A percentile compares a stretch with the other conserved stretches of the same genome.
These are phyloP conservation scores for Macrolepiota albuminosa DNA, from an alignment of 768 basidiomycete genomes.

Conservation along the genomic window DNA sequence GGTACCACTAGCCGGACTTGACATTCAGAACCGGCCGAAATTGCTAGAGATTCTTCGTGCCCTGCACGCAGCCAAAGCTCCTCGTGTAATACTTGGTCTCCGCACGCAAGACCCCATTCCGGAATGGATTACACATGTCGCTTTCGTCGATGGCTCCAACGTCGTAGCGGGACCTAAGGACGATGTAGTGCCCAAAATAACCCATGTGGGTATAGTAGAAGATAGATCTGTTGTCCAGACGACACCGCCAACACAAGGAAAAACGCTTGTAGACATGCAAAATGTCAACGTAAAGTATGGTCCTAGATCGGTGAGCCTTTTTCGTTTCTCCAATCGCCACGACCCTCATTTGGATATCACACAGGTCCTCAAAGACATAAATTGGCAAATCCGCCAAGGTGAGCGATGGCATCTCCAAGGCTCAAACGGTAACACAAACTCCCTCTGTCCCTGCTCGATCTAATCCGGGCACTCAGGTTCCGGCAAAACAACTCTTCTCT, in stretches of 20 bases:
- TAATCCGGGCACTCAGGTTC: constrained; percentile 49
- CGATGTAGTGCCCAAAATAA: constrained; percentile 28
- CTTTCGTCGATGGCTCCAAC: constrained; percentile 41
- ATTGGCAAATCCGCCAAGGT: constrained; percentile 79
- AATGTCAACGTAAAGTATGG: constrained; percentile 72
- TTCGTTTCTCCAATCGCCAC: neutral
- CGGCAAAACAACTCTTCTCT: constrained; percentile 91
- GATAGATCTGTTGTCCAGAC: neutral
- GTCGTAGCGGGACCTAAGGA: constrained; percentile 50
- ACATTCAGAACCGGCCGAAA: constrained; percentile 51
- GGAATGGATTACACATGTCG: constrained; percentile 68
- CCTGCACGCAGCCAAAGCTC: constrained; percentile 17
- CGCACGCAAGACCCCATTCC: constrained; percentile 71
- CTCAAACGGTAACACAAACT: constrained; percentile 58
- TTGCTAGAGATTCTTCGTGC: constrained; percentile 40
- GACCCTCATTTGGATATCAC: neutral
- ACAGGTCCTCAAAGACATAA: constrained; percentile 71
- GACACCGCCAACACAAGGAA: neutral
- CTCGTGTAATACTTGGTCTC: constrained; percentile 34
- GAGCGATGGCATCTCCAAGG: constrained; percentile 91
- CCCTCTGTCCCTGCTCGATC: neutral
- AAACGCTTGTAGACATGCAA: constrained; percentile 52
- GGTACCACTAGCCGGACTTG: constrained; percentile 64
- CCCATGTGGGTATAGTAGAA: neutral
- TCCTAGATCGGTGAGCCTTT: constrained; percentile 44